A percentile compares a stretch with the other conserved stretches of the same genome.
Evolutionary conservation across 2,329 filamentous ascomycete species (phyloP).

Genomic region (Phyllosticta capitalensis): DNA sequence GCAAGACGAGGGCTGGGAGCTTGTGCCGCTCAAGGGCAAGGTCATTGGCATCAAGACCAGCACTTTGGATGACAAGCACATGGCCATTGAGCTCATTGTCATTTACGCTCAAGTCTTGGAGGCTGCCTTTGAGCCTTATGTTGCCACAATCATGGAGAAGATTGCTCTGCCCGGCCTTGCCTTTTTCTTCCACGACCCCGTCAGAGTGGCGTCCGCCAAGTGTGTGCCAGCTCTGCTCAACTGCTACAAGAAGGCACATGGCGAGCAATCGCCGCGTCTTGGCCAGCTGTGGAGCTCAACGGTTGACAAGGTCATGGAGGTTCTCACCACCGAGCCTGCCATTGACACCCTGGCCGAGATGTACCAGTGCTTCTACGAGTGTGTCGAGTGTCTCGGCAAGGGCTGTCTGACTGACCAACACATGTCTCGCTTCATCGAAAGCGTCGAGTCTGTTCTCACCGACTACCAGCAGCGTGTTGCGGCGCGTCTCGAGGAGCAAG

Average conservation of each 20-base stretch:
- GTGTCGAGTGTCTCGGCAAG: conserved; percentile 84
- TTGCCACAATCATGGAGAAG: conserved; percentile 88
- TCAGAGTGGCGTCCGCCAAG: conserved; percentile 89
- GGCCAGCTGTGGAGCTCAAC: conserved; percentile 75
- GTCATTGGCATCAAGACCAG: conserved; percentile 97
- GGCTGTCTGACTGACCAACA: conserved; percentile 68
- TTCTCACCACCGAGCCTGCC: conserved; percentile 84
- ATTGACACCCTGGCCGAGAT: conserved; percentile 96
- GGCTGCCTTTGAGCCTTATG: conserved; percentile 82
- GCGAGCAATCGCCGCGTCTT: conserved; percentile 68
- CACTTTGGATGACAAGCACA: conserved; percentile 95
- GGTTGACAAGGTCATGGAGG: conserved; percentile 84
- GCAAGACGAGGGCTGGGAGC: conserved; percentile 93
- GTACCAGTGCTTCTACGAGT: conserved; percentile 99
- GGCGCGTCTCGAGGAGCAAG: conserved; percentile 73
- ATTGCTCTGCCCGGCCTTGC: conserved; percentile 87
- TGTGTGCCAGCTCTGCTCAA: conserved; percentile 87
- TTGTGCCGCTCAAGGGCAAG: conserved; percentile 94
- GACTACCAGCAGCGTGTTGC: conserved; percentile 87
- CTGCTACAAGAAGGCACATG: conserved; percentile 88
- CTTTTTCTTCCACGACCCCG: conserved; percentile 99
- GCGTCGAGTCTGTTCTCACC: conserved; percentile 73
- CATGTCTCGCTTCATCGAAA: conserved; percentile 80
- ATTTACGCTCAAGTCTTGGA: conserved; percentile 97
- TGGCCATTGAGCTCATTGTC: conserved; percentile 96